Conservation (phyloP, 164 flowering plant species). For the Nelumbo lutea region DNA sequence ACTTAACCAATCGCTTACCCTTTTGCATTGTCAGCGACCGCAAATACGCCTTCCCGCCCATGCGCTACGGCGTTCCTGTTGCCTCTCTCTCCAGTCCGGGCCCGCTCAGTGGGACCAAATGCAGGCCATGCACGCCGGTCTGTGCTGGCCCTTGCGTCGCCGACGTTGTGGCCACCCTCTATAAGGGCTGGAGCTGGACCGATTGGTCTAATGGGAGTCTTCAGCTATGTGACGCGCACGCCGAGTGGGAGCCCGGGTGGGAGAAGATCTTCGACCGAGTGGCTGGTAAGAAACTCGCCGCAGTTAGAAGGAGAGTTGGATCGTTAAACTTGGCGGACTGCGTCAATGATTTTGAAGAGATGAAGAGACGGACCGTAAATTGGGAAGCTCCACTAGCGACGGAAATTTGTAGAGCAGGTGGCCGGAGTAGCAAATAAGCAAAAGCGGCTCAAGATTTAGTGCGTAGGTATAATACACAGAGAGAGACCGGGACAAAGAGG, state of each 20-base stretch:
- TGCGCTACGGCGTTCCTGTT: slow-evolving; percentile 75
- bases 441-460: no score
- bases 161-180: slow-evolving; percentile 38
- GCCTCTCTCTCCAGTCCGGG: slow-evolving; percentile 72
- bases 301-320: slow-evolving; percentile 34
- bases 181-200: slow-evolving; percentile 81
- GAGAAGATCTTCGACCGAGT: slow-evolving; percentile 53
- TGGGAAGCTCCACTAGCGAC: slow-evolving; percentile 65
- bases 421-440: neutral
- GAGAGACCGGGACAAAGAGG: no score
- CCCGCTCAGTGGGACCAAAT: slow-evolving; percentile 85
- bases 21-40: slow-evolving; percentile 83
- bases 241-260: slow-evolving; percentile 80
- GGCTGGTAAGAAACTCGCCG: slow-evolving; percentile 47
- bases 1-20: slow-evolving; percentile 44
- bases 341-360: slow-evolving; percentile 45
- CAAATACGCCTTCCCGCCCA: slow-evolving; percentile 58
- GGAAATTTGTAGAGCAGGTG: slow-evolving; percentile 57
- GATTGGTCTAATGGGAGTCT: slow-evolving; percentile 51
- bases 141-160: slow-evolving; percentile 62
- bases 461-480: no score
- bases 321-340: slow-evolving; percentile 42
- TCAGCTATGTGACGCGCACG: slow-evolving; percentile 69
- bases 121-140: slow-evolving; percentile 74
- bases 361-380: slow-evolving; percentile 34